A percentile compares a stretch with the other conserved stretches of the same genome.
These are phyloP conservation scores for Solanum paucissectum DNA, from an alignment of 257 asterid species.

Conservation along the genomic window DNA sequence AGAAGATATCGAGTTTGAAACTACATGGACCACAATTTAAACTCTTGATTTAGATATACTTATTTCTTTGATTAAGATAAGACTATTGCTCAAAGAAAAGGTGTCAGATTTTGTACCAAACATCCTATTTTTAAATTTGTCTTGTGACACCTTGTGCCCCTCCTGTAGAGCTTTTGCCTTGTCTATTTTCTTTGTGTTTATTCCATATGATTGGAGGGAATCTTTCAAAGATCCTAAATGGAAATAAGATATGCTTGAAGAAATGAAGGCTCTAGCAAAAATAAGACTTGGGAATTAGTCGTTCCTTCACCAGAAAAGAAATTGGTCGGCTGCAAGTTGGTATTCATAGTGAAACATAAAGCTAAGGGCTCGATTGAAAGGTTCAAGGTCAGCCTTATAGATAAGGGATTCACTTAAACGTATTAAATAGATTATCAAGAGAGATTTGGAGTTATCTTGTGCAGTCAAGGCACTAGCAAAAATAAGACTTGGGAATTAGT, in stretches of 20 bases:
- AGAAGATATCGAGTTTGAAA: slow-evolving; percentile 23
- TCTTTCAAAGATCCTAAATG: neutral
- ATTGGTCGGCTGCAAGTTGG: too few species aligned
- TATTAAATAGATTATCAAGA: too few species aligned
- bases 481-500: neutral
- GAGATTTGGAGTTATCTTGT: too few species aligned
- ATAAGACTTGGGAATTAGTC: neutral
- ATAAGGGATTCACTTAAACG: too few species aligned
- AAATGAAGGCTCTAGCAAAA: neutral
- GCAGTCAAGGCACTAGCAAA: too few species aligned
- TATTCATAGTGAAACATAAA: too few species aligned
- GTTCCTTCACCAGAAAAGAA: too few species aligned
- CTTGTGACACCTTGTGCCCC: neutral
- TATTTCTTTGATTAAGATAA: neutral
- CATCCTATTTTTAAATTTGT: neutral
- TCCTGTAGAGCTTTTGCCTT: neutral
- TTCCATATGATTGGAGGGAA: neutral
- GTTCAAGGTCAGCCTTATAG: too few species aligned
- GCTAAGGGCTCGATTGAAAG: too few species aligned
- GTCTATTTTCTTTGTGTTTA: neutral
- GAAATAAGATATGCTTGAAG: neutral
- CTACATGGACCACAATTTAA: slow-evolving; percentile 38
- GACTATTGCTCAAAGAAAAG: neutral
- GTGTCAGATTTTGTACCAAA: neutral
- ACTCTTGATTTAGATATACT: neutral